These are phyloP conservation scores for Tylopilus sp. DNA, from an alignment of 768 basidiomycete species.

Conservation along the genomic window DNA sequence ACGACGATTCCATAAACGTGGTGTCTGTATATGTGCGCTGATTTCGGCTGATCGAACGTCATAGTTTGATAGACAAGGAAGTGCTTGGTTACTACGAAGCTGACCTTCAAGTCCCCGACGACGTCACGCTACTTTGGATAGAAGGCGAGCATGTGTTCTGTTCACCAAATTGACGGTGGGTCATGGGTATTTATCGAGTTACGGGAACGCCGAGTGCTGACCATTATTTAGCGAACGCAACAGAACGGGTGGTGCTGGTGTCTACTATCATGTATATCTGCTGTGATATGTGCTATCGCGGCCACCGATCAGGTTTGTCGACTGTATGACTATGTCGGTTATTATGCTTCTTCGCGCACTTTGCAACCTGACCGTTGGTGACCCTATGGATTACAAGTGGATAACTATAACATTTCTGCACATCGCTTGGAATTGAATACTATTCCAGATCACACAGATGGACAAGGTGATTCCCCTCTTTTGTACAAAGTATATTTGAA, in stretches of 20 bases:
- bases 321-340: not conserved
- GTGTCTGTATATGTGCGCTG: not conserved
- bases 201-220: not conserved
- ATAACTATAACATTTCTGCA: not conserved
- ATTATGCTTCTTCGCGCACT: not conserved
- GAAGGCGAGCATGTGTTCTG: not conserved
- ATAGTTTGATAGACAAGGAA: not conserved
- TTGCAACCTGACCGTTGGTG: not conserved
- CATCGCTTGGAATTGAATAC: not conserved
- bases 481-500: not conserved
- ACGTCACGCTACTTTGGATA: not conserved
- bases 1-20: slow-evolving; percentile 2
- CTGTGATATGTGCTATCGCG: not conserved
- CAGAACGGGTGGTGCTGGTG: slow-evolving; percentile 2
- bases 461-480: not conserved
- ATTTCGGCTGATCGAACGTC: not conserved
- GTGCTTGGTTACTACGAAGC: not conserved
- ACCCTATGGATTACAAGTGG: not conserved
- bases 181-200: not conserved
- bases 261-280: not conserved
- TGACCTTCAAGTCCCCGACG: not conserved
- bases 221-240: not conserved
- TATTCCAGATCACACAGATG: not conserved
- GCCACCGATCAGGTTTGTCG: not conserved
- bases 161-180: too few relatives aligned